Evolutionary conservation across 768 basidiomycete species (phyloP), one percentile per base, ranked within the genome.

Genomic region (Saitozyma sp.): DNA sequence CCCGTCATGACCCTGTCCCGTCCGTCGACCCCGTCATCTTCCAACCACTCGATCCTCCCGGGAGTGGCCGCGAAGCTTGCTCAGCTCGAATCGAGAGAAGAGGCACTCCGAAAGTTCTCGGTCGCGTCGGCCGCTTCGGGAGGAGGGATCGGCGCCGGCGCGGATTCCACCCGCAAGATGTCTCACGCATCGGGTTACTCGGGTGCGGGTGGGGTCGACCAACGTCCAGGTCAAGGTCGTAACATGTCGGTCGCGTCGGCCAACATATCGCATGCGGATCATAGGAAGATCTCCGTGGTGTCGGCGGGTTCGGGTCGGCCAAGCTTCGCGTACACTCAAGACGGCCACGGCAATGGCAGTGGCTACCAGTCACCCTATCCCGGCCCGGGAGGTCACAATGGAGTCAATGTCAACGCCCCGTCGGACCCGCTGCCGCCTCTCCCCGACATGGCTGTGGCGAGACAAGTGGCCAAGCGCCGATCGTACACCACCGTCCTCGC

Each of bases 31-130:
- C 46, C 52, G 17, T 58, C 63, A n/a, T 55, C 58, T n/a, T 56
- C 63, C 13, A 53, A 58, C 20, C 58, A 66, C 40, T 68, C 71
- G 20, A 66, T 78, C 8, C 64, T 75, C 10, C 72, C 76, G 17
- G 67, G 67, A 1, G 75, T 80, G 42, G 62, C 66, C 50, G 69
- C 49, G 58, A 77, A 75, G 65, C 71, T 78, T 43, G 66, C 64
- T 19, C 76, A 78, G 29, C 65, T 80, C 53, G 75, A 80, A 53
- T 65, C 70, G 29, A 63, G 79, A 8, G 68, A 80, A 29, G 68
- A 75, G 50, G 72, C 76, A 1, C 61, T 80, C 14, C 39, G 68
- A 1, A 72, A 71, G 50, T 73, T 79, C 61, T 67, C 73, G 17
- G 71, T 73, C 39, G 67, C 67, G 0, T 59, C 64, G 39, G 58